Evolutionary conservation across 2,329 filamentous ascomycete species (phyloP).

Genomic region (Aspergillus pseudotamarii): DNA sequence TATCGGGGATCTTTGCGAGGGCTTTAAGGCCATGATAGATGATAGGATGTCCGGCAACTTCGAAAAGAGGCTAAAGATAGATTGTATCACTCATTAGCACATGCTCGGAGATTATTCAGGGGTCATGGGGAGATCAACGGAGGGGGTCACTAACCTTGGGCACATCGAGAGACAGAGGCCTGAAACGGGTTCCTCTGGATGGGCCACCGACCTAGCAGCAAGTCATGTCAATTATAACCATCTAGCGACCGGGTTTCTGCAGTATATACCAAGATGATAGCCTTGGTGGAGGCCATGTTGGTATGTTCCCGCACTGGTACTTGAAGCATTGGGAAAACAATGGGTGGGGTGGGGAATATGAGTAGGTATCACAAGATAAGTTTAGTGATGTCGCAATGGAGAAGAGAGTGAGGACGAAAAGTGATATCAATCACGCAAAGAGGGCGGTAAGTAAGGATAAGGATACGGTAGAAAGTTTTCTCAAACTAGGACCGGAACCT

Average conservation of each 20-base stretch:
- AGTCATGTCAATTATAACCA: slow-evolving; percentile 29
- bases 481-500: not conserved
- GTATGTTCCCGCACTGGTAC: slow-evolving; percentile 47
- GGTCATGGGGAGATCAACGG: slow-evolving; percentile 8
- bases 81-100: slow-evolving; percentile 2
- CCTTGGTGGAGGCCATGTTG: slow-evolving; percentile 73
- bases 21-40: slow-evolving; percentile 97
- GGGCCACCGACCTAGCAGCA: slow-evolving; percentile 81
- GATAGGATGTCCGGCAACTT: slow-evolving; percentile 96
- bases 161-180: slow-evolving; percentile 90
- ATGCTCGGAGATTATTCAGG: slow-evolving; percentile 5
- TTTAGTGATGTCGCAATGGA: not conserved
- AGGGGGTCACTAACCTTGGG: slow-evolving; percentile 70
- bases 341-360: slow-evolving; percentile 9
- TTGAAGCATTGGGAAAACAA: slow-evolving; percentile 44
- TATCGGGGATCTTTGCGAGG: slow-evolving; percentile 83
- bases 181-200: slow-evolving; percentile 91
- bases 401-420: not conserved
- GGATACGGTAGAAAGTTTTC: not conserved
- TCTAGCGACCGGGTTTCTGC: not conserved
- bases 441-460: not conserved
- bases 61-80: slow-evolving; percentile 78
- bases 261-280: slow-evolving; percentile 79
- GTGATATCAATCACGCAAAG: not conserved
- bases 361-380: slow-evolving; percentile 4